Evolutionary conservation across 1,284 basidiomycete species (phyloP).

Genomic region (Porogramme epimiltina): DNA sequence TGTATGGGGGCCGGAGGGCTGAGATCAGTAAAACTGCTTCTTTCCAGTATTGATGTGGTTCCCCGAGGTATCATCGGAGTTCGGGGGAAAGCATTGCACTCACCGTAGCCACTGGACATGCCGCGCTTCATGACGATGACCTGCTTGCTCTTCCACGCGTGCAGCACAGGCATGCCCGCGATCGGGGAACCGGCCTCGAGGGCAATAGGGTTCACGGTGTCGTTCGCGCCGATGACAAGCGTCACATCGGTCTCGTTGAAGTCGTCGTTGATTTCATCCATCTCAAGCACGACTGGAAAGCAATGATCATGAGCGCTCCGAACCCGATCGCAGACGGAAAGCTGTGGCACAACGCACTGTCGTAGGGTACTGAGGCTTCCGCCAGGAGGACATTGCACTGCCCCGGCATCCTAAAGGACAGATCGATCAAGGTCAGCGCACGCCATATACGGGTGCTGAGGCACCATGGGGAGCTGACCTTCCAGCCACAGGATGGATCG

Average conservation of each 20-base stretch:
- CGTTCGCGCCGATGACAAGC: conserved; percentile 86
- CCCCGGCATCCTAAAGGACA: conserved; percentile 69
- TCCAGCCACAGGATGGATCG: conserved; percentile 46
- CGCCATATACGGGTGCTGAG: not conserved
- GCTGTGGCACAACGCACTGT: conserved; percentile 55
- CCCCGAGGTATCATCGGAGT: too few species aligned
- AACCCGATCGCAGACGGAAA: not conserved
- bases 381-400: conserved; percentile 87
- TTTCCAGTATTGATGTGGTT: conserved; percentile 4
- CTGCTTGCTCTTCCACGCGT: conserved; percentile 90
- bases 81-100: conserved; percentile 20
- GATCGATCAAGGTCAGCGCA: not conserved
- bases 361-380: conserved; percentile 86
- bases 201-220: conserved; percentile 88
- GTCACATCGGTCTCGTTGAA: conserved; percentile 84
- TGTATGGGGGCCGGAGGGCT: conserved; percentile 29
- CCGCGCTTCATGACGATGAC: conserved; percentile 90
- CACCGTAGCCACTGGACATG: conserved; percentile 82
- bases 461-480: conserved; percentile 17
- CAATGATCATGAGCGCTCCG: conserved; percentile 1
- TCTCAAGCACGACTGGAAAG: conserved; percentile 75
- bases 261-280: conserved; percentile 92
- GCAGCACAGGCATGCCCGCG: conserved; percentile 87
- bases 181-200: conserved; percentile 84
- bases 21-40: too few species aligned